These are phyloP conservation scores for Nepenthes alata DNA, from an alignment of 179 eudicot genomes.

Conservation along the genomic window DNA sequence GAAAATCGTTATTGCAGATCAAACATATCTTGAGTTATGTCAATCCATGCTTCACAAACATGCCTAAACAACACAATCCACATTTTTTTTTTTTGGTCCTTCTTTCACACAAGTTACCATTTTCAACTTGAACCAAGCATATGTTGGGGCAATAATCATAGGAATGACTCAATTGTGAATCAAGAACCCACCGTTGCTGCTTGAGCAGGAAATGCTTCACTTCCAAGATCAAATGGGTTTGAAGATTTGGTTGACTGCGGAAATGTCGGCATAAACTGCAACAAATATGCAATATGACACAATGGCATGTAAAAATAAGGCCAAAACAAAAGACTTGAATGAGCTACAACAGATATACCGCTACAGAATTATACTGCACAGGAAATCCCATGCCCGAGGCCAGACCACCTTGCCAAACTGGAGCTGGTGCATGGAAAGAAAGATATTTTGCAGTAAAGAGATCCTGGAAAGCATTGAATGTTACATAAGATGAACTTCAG, in stretches of 20 bases:
- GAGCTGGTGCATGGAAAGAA: constrained; percentile 27
- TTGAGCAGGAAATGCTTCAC: constrained; percentile 45
- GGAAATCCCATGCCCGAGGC: constrained; percentile 44
- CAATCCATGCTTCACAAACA: too few species aligned
- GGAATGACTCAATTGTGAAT: neutral
- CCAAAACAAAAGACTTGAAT: neutral
- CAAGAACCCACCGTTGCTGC: constrained; percentile 40
- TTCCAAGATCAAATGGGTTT: constrained; percentile 69
- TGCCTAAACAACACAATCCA: too few species aligned
- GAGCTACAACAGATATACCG: constrained; percentile 31
- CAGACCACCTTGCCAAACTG: constrained; percentile 62
- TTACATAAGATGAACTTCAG: constrained; percentile 4
- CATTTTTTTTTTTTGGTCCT: too few species aligned
- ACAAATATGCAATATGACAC: constrained; percentile 5
- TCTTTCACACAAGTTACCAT: too few species aligned
- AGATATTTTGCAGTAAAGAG: constrained; percentile 55
- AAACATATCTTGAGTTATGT: too few species aligned
- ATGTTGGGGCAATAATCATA: neutral
- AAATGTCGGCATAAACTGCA: constrained; percentile 45
- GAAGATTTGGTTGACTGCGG: constrained; percentile 37
- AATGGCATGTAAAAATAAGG: constrained; percentile 1
- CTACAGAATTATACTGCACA: constrained; percentile 49
- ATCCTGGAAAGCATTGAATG: constrained; percentile 35
- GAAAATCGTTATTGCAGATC: too few species aligned
- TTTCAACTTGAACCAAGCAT: too few species aligned